phyloP scores from a whole-genome alignment of 306 rosid species.

The Trifolium subterraneum region DNA sequence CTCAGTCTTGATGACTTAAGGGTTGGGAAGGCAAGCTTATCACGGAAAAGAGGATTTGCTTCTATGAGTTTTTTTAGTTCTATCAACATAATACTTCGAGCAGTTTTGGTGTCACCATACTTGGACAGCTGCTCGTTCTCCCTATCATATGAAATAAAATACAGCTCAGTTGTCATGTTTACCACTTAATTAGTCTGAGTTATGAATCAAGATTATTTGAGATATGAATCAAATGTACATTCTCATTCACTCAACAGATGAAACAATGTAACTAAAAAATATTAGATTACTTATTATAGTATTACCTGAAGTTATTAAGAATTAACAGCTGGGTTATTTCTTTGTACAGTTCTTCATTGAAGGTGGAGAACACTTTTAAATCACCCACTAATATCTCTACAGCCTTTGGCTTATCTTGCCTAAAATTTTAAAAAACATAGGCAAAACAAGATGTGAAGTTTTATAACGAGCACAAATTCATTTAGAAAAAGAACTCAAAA shows the following conservation, averaged over 20 bases:
- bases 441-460: constrained; percentile 32
- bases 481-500: constrained; percentile 13
- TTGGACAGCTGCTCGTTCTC: constrained; percentile 85
- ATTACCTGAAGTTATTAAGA: constrained; percentile 83
- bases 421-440: constrained; percentile 34
- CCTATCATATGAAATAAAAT: constrained; percentile 54
- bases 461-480: constrained; percentile 17
- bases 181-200: constrained; percentile 27
- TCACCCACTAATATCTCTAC: constrained; percentile 81
- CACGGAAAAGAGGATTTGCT: constrained; percentile 85
- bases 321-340: constrained; percentile 87
- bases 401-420: constrained; percentile 79
- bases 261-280: constrained; percentile 15
- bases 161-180: constrained; percentile 24
- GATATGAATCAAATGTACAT: constrained; percentile 18
- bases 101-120: constrained; percentile 86
- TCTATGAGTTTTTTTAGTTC: constrained; percentile 84
- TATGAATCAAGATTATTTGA: constrained; percentile 34
- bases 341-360: constrained; percentile 80
- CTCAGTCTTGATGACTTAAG: constrained; percentile 77
- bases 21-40: constrained; percentile 79
- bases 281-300: constrained; percentile 29
- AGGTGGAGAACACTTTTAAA: constrained; percentile 75
- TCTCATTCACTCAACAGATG: constrained; percentile 29
- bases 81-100: constrained; percentile 82